These are phyloP conservation scores for Exophiala bonariae DNA, from an alignment of 2,329 filamentous ascomycete species.

Conservation along the genomic window DNA sequence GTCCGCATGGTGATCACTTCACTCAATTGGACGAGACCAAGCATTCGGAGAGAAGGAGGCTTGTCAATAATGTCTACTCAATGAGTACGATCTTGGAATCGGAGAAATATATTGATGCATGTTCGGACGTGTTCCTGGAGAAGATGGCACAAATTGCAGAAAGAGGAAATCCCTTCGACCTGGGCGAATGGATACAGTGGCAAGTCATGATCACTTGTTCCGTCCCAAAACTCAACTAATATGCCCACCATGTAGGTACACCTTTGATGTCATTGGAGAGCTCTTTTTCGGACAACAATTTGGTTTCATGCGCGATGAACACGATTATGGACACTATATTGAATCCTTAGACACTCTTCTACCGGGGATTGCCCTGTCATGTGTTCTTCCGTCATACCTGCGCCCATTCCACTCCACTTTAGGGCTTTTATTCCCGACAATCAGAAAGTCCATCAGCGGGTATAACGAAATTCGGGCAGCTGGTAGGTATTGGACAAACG, in stretches of 20 bases:
- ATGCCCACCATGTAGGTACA: constrained; percentile 29
- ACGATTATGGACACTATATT: constrained; percentile 42
- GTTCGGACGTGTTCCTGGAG: constrained; percentile 67
- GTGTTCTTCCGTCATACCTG: constrained; percentile 29
- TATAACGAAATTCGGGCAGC: constrained; percentile 28
- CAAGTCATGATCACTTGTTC: constrained; percentile 5
- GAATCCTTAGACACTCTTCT: constrained; percentile 36
- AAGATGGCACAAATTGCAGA: constrained; percentile 55
- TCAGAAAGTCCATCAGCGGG: constrained; percentile 28
- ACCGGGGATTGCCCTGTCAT: constrained; percentile 31
- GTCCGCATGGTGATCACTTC: constrained; percentile 29
- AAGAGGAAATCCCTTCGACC: constrained; percentile 18
- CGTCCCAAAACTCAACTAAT: no score
- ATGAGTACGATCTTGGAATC: constrained; percentile 14
- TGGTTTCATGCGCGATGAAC: constrained; percentile 40
- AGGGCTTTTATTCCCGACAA: constrained; percentile 24
- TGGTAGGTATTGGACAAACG: constrained; percentile 19
- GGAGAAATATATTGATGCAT: constrained; percentile 76
- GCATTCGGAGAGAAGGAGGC: constrained; percentile 27
- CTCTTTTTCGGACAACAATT: constrained; percentile 42
- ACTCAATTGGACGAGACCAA: constrained; percentile 22
- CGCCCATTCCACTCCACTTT: constrained; percentile 29
- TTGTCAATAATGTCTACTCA: constrained; percentile 56
- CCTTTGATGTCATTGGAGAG: constrained; percentile 44
- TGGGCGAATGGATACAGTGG: constrained; percentile 29